Evolutionary conservation across 1,284 basidiomycete genomes (phyloP).

Genomic region (Heterobasidion irregulare): DNA sequence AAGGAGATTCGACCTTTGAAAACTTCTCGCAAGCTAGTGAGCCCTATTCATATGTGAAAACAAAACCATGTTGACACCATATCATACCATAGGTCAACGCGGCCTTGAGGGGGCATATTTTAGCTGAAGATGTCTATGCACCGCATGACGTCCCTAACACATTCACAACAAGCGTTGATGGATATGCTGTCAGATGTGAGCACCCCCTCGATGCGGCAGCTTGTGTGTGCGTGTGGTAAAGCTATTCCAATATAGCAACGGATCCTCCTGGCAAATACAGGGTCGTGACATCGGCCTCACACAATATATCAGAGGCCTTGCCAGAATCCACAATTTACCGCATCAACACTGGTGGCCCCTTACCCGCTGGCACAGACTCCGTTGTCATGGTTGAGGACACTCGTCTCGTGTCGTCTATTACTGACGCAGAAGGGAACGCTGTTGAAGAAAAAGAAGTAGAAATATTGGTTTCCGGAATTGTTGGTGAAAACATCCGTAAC

Average conservation of each 20-base stretch:
- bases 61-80: not conserved
- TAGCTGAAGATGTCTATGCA: constrained; percentile 71
- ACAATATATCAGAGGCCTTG: constrained; percentile 29
- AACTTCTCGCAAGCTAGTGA: constrained; percentile 20
- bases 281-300: constrained; percentile 58
- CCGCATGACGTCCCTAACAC: constrained; percentile 52
- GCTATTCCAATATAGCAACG: constrained; percentile 31
- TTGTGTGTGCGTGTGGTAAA: not conserved
- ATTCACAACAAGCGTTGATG: constrained; percentile 78
- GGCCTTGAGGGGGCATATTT: constrained; percentile 52
- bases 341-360: constrained; percentile 72
- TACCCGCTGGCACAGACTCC: constrained; percentile 68
- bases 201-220: not conserved
- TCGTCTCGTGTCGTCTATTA: constrained; percentile 45
- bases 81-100: constrained; percentile 38
- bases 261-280: constrained; percentile 58
- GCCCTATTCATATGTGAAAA: constrained; percentile 1
- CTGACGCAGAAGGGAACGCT: constrained; percentile 17
- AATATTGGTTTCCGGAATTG: constrained; percentile 53
- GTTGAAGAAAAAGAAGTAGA: constrained; percentile 65
- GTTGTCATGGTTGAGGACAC: constrained; percentile 94
- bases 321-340: constrained; percentile 55
- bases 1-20: constrained; percentile 36
- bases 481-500: constrained; percentile 66
- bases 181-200: constrained; percentile 74